These are phyloP conservation scores for Penicillium janthinellum DNA, from an alignment of 2,329 filamentous ascomycete genomes.

Conservation along the genomic window DNA sequence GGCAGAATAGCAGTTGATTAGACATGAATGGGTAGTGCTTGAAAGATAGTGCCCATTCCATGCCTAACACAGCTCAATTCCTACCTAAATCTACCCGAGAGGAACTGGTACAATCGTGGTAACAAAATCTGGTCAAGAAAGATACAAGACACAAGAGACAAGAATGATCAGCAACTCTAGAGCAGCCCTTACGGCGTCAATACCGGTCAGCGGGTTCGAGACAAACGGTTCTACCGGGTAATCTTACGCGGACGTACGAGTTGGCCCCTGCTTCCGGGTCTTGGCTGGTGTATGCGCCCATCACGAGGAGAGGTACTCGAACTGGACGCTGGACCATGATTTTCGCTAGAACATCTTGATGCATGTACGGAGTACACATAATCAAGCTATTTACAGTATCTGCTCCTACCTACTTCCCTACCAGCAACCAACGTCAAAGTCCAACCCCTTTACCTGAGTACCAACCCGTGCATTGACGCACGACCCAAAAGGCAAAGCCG, in stretches of 20 bases:
- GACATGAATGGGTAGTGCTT: no score
- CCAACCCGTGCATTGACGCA: not conserved
- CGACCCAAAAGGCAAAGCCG: not conserved
- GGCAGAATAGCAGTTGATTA: not conserved
- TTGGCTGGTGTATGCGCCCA: not conserved
- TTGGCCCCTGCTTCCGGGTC: not conserved
- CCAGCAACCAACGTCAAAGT: no score
- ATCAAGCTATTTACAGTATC: no score
- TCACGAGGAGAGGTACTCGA: not conserved
- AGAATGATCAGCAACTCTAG: no score
- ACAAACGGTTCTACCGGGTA: conserved; percentile 3
- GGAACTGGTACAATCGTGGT: not conserved
- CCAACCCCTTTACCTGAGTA: no score
- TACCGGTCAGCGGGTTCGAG: conserved; percentile 4
- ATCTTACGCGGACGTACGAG: conserved; percentile 7
- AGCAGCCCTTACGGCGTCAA: not conserved
- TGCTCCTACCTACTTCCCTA: no score
- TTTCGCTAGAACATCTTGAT: no score
- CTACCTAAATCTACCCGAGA: not conserved
- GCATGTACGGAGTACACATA: no score
- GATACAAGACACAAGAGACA: no score
- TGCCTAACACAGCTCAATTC: not conserved
- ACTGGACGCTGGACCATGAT: no score
- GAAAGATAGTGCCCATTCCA: not conserved
- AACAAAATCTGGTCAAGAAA: no score